Base-by-base conservation (phyloP, 1,139 yeast genomes). In the Debaryomyces sp. region DNA sequence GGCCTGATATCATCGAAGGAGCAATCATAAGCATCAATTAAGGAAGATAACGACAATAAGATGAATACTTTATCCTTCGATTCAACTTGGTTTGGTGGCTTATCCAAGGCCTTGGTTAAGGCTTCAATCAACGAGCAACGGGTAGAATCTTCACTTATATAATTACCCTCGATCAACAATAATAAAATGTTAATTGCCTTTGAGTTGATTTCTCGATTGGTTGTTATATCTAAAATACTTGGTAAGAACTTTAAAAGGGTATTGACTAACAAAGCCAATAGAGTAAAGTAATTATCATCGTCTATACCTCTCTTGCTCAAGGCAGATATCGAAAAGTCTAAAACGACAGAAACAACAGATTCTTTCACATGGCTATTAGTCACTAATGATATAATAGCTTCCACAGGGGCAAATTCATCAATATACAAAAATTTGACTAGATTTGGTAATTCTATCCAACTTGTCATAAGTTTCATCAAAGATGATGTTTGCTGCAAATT, bases 401-500 rank as follows among this genome's bases (percentile, higher is more conserved):
- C 66, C 0, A 80, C 77, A 4, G 91, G 81, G 4, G 81, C 75
- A 51, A 69, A 75, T 32, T 84, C 78, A 58, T 87, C 85, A 49
- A 78, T 71, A 54, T 78, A 77, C 48, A 89, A 66, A 52, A 87
- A 82, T 18, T 74, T 73, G 44, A 77, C 70, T 36, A 85, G 73
- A 24, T 72, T 69, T 10, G 75, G 71, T 26, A 71, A 68, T 12
- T 77, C 73, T 41, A 94, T 78, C 84, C 96, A 81, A 13, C 80
- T 72, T 5, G 81, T 68, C 57, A 92, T 80, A n/a, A 90, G 65
- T 49, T 75, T 80, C 80, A 92, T 72, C 44, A 92, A 66, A 0
- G 96, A 81, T 0, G 97, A 90, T 1, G 92, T 86, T 59, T 86
- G 91, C 60, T 90, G 96, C 41, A 88, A 72, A 62, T 92, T 92